Evolutionary conservation across 2,329 filamentous ascomycete genomes (phyloP).

Genomic region (Fusarium oxysporum): DNA sequence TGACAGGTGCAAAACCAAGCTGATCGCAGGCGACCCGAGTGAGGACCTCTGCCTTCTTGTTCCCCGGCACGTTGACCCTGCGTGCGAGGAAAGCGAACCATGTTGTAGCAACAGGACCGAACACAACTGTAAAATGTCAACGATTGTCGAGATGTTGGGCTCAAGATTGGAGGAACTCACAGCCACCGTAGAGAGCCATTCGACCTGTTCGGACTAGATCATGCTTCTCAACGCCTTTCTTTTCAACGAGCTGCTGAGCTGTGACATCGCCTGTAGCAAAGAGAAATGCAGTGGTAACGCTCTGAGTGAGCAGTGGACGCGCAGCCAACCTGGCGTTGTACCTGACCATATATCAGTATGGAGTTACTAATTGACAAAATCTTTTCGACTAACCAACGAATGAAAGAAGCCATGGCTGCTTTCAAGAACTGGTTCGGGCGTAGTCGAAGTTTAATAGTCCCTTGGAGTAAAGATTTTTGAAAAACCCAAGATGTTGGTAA

Average conservation of each 20-base stretch:
- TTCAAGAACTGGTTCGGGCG: background rate
- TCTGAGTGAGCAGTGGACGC: slow-evolving; percentile 89
- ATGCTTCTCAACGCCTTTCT: slow-evolving; percentile 80
- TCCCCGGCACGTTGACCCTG: slow-evolving; percentile 69
- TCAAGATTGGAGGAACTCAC: slow-evolving; percentile 58
- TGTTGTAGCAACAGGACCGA: slow-evolving; percentile 86
- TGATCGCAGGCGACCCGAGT: slow-evolving; percentile 87
- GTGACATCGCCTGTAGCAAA: slow-evolving; percentile 93
- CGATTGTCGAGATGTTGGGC: background rate
- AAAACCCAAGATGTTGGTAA: slow-evolving; percentile 18
- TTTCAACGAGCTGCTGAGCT: slow-evolving; percentile 91
- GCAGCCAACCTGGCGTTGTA: slow-evolving; percentile 86
- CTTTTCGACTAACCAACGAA: slow-evolving; percentile 48
- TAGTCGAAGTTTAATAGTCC: slow-evolving; percentile 28
- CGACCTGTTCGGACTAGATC: slow-evolving; percentile 77
- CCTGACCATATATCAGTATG: slow-evolving; percentile 61
- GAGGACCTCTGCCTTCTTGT: slow-evolving; percentile 75
- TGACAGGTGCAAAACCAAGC: slow-evolving; percentile 82
- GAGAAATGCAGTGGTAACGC: slow-evolving; percentile 88
- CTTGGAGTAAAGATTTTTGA: slow-evolving; percentile 10
- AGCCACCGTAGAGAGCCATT: slow-evolving; percentile 84
- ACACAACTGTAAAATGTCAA: slow-evolving; percentile 68
- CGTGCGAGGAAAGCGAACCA: slow-evolving; percentile 87
- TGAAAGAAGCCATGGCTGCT: slow-evolving; percentile 43
- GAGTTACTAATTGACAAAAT: background rate